These are phyloP conservation scores for Cystobasidium sp. DNA, from an alignment of 1,284 basidiomycete species.

Conservation along the genomic window DNA sequence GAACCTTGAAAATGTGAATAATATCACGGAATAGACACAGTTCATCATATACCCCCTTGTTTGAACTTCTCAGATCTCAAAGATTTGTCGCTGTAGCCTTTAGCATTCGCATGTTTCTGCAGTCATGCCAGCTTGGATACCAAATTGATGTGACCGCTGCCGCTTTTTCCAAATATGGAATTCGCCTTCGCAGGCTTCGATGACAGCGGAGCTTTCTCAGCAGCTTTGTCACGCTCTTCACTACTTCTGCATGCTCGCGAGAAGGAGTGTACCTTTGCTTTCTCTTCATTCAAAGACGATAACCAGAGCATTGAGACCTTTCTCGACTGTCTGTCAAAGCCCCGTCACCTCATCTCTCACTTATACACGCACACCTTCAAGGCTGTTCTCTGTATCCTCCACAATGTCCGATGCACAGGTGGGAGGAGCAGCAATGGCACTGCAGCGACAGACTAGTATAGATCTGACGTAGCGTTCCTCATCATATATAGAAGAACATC, in stretches of 20 bases:
- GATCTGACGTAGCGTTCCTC: background rate
- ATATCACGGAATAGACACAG: no score
- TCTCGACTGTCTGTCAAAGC: background rate
- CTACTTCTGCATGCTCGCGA: slow-evolving; percentile 14
- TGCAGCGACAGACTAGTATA: background rate
- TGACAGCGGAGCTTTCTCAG: background rate
- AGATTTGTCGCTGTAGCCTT: slow-evolving; percentile 7
- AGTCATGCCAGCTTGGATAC: background rate
- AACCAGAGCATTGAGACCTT: background rate
- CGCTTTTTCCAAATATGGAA: slow-evolving; percentile 2
- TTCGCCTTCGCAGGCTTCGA: background rate
- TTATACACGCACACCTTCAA: background rate
- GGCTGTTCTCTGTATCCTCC: background rate
- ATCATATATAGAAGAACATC: slow-evolving; percentile 61
- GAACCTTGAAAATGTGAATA: background rate
- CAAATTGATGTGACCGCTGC: no score
- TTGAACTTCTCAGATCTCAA: background rate
- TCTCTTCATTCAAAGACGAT: background rate
- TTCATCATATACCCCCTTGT: background rate
- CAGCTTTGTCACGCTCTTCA: background rate
- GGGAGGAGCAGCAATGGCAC: no score
- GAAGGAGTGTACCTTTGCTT: background rate
- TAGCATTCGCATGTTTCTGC: background rate
- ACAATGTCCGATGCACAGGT: slow-evolving; percentile 15
- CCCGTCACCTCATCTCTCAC: background rate